Evolutionary conservation across 2,329 filamentous ascomycete genomes (phyloP).

Genomic region (Talaromyces sp.): DNA sequence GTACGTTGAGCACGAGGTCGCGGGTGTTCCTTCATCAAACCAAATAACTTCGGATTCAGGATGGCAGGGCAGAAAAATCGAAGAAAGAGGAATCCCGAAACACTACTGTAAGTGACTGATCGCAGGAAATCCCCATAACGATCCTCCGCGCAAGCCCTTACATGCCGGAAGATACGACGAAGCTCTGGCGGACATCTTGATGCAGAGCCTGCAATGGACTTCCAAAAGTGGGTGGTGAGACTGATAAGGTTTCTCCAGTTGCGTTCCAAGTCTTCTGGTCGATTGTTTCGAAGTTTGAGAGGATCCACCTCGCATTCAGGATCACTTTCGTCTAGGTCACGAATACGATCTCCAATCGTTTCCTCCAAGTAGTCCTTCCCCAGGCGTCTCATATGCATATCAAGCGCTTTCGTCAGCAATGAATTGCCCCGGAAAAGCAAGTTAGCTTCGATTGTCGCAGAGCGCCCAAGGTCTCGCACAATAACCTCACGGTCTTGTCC

Average conservation of each 20-base stretch:
- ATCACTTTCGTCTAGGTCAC: slow-evolving; percentile 85
- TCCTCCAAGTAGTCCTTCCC: slow-evolving; percentile 92
- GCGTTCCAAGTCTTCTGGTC: slow-evolving; percentile 68
- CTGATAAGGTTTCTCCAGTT: slow-evolving; percentile 78
- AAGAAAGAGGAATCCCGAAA: slow-evolving; percentile 90
- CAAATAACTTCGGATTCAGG: slow-evolving; percentile 89
- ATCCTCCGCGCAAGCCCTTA: slow-evolving; percentile 88
- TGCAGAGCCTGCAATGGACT: slow-evolving; percentile 72
- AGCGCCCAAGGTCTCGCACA: slow-evolving; percentile 62
- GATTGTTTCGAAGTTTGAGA: slow-evolving; percentile 59
- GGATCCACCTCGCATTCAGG: slow-evolving; percentile 95
- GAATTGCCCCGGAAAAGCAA: slow-evolving; percentile 94
- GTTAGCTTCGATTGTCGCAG: slow-evolving; percentile 76
- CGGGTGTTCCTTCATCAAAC: slow-evolving; percentile 80
- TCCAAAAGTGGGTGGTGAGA: slow-evolving; percentile 81
- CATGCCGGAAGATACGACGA: slow-evolving; percentile 81
- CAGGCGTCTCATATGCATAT: slow-evolving; percentile 91
- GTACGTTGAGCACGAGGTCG: slow-evolving; percentile 79
- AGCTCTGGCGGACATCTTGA: slow-evolving; percentile 75
- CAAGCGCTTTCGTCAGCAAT: slow-evolving; percentile 84
- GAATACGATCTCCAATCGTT: slow-evolving; percentile 77
- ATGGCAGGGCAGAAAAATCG: slow-evolving; percentile 97
- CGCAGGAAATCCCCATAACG: slow-evolving; percentile 89
- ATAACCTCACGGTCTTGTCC: slow-evolving; percentile 58
- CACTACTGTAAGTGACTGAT: slow-evolving; percentile 86